phyloP scores from a whole-genome alignment of 768 basidiomycete species.

The Chalciporus chontae region DNA sequence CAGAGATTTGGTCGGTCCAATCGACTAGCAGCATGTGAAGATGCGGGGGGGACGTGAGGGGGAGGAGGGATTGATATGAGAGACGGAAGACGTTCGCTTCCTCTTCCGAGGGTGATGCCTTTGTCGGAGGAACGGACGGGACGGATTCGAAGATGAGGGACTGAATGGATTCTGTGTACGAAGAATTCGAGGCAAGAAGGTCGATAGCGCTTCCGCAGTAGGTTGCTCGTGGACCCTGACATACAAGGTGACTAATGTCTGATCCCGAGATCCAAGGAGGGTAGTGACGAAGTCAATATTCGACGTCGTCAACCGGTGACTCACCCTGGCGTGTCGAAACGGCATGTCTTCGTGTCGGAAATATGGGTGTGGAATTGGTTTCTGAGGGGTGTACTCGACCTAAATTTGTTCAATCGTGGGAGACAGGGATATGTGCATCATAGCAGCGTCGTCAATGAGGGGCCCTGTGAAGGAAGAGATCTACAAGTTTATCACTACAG shows the following conservation, averaged over 20 bases:
- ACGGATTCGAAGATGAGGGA: no score
- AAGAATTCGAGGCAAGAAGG: constrained; percentile 2
- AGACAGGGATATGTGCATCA: constrained; percentile 3
- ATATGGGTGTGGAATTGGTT: background rate
- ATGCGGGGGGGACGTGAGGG: background rate
- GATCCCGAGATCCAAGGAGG: constrained; percentile 7
- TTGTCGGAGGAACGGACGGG: background rate
- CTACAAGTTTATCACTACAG: background rate
- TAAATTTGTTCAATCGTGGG: constrained; percentile 7
- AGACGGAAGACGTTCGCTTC: constrained; percentile 2
- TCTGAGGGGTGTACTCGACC: background rate
- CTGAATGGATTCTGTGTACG: background rate
- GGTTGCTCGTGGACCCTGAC: background rate
- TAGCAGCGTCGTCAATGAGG: constrained; percentile 3
- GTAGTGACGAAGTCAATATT: constrained; percentile 4
- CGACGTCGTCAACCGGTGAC: background rate
- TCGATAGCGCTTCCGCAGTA: background rate
- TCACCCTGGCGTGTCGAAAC: background rate
- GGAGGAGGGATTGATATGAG: constrained; percentile 4
- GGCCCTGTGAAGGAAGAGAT: background rate
- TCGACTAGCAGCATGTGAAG: constrained; percentile 6
- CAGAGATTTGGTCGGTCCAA: constrained; percentile 14
- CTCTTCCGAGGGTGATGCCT: background rate
- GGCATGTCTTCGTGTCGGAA: background rate
- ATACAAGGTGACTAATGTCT: constrained; percentile 6